Evolutionary conservation across 1,284 basidiomycete genomes (phyloP), one percentile per base, ranked within the genome.

Genomic region (Rhizopogon hawkerae): DNA sequence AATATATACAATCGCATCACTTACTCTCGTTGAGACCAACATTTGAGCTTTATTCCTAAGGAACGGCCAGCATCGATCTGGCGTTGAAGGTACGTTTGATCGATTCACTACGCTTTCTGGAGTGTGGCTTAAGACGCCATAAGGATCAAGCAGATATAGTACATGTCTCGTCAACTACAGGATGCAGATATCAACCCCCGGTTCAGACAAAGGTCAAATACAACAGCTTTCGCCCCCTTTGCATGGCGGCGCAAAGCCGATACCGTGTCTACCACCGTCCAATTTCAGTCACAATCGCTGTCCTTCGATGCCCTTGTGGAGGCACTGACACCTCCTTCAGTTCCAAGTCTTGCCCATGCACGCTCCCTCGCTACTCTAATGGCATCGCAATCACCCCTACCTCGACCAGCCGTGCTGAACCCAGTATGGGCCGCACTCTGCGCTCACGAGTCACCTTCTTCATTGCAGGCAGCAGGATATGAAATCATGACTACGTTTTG

Each of bases 401-500:
- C 79, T 8, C 67, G 64, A 37, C 61, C 67, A 38, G 62, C 71
- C 10, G 54, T 60, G 8, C 64, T 88, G 8, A 75, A 73, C 49
- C 78, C 81, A 13, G 71, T 88, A 49, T 66, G 87, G 2, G 70
- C 70, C 2, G 72, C 73, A 1, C 69, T 89, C 5, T 89, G 85
- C 59, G 57, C 61, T 11, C 53, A 68, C 31, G 70, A 77, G 16
- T 70, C 74, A 1, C 81, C 84, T 1, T 53, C 72, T 0, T 63
- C 76, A 0, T 54, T 87, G 4, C 83, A 85, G 59, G 75, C 74
- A 7, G 75, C 79, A 0, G 85, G 85, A 0, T 86, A 75, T 56
- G 85, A 89, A 51, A 77, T 87, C 47, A 69, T 89, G 43, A 69
- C 80, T 10, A 73, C 82, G 0, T 88, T 82, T 59, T 80, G 78